These are phyloP conservation scores for Chaetomium olivaceum DNA, from an alignment of 2,329 filamentous ascomycete species.

Conservation along the genomic window DNA sequence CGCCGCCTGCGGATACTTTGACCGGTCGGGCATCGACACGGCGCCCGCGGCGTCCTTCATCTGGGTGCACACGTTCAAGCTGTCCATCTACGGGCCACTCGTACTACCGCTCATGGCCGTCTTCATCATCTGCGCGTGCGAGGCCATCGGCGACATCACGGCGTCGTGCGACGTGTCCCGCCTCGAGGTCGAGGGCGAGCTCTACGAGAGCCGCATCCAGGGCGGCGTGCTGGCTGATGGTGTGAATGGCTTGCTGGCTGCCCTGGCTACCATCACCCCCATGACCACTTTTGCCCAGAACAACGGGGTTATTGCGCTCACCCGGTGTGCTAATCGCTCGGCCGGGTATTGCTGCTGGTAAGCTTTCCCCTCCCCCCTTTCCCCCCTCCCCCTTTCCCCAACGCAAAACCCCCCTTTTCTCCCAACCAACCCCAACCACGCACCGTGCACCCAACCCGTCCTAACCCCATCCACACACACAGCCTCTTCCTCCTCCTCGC, in stretches of 20 bases:
- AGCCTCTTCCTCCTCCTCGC: slow-evolving; percentile 74
- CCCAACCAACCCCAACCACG: background rate
- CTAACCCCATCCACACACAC: too few species aligned
- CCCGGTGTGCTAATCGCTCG: slow-evolving; percentile 76
- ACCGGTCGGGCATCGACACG: slow-evolving; percentile 66
- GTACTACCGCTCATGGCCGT: slow-evolving; percentile 70
- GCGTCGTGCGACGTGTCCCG: slow-evolving; percentile 79
- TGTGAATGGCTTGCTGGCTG: slow-evolving; percentile 71
- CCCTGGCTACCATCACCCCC: slow-evolving; percentile 75
- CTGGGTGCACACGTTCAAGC: slow-evolving; percentile 76
- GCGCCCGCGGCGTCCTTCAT: slow-evolving; percentile 74
- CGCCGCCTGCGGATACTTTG: slow-evolving; percentile 76
- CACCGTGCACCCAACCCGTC: too few species aligned
- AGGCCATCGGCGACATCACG: slow-evolving; percentile 78
- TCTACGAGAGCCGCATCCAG: slow-evolving; percentile 76
- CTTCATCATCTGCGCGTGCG: slow-evolving; percentile 73
- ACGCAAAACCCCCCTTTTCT: slow-evolving; percentile 10
- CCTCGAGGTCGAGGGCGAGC: slow-evolving; percentile 69
- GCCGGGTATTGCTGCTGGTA: slow-evolving; percentile 74
- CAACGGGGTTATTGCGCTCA: slow-evolving; percentile 81
- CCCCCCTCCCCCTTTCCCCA: background rate
- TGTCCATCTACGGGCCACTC: slow-evolving; percentile 70
- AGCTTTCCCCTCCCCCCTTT: background rate
- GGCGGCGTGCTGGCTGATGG: slow-evolving; percentile 78
- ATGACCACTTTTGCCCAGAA: slow-evolving; percentile 83